Conservation (phyloP, 2,329 filamentous ascomycete genomes). For the Xylaria sp. region DNA sequence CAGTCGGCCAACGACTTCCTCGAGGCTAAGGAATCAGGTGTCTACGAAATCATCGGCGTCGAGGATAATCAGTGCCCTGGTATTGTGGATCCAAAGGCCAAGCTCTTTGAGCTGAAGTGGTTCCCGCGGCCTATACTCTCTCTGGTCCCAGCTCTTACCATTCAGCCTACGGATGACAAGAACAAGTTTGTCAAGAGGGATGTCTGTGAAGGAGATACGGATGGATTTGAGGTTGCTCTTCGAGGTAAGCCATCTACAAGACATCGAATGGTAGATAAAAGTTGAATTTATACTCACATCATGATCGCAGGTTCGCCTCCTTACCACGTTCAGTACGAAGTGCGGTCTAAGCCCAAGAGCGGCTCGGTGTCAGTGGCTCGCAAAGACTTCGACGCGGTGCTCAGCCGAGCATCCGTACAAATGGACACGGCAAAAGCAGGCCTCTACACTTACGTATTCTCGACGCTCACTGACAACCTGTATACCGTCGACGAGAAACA, state of each 20-base stretch:
- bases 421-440: constrained; percentile 85
- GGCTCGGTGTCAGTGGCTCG: constrained; percentile 60
- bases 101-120: constrained; percentile 77
- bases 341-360: constrained; percentile 64
- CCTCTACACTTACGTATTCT: constrained; percentile 79
- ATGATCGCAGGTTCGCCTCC: constrained; percentile 61
- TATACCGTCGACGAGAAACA: constrained; percentile 69
- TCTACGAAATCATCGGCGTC: constrained; percentile 74
- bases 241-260: constrained; percentile 51
- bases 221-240: constrained; percentile 76
- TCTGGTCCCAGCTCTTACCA: constrained; percentile 59
- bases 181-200: constrained; percentile 66
- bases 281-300: constrained; percentile 28
- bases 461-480: constrained; percentile 73
- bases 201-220: constrained; percentile 92
- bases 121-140: constrained; percentile 71
- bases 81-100: constrained; percentile 66
- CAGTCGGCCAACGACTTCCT: constrained; percentile 61
- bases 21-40: constrained; percentile 60
- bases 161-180: constrained; percentile 42
- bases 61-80: constrained; percentile 78
- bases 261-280: constrained; percentile 7
- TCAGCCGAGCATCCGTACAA: constrained; percentile 69
- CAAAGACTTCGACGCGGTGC: constrained; percentile 70
- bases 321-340: constrained; percentile 75